These are phyloP conservation scores for Echites panduratus DNA, from an alignment of 257 asterid species.

Conservation along the genomic window DNA sequence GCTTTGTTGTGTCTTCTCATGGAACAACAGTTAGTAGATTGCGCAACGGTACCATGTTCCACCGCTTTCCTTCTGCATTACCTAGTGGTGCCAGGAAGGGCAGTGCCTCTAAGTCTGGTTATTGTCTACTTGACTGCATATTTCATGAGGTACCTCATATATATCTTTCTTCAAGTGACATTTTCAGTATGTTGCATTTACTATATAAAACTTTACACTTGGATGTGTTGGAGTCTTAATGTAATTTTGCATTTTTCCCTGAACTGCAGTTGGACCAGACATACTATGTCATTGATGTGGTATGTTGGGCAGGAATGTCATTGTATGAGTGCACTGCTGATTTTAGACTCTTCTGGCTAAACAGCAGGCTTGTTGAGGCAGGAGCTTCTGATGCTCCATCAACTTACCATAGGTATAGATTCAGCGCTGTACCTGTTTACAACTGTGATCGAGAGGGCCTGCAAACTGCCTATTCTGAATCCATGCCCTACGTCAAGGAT, in stretches of 20 bases:
- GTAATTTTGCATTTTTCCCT: conserved; percentile 14
- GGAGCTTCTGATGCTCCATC: conserved; percentile 78
- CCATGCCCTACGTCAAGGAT: conserved; percentile 69
- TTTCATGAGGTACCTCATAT: conserved; percentile 69
- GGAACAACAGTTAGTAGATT: conserved; percentile 77
- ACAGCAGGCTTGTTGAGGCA: conserved; percentile 71
- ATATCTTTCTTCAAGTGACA: conserved; percentile 1
- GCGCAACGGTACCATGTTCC: conserved; percentile 79
- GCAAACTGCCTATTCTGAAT: conserved; percentile 58
- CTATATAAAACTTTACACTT: neutral
- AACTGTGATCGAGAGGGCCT: conserved; percentile 71
- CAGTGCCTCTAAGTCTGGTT: conserved; percentile 50
- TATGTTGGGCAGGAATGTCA: conserved; percentile 91
- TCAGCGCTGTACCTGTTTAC: conserved; percentile 47
- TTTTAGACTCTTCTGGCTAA: conserved; percentile 89
- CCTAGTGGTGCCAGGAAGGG: conserved; percentile 68
- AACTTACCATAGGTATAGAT: conserved; percentile 55
- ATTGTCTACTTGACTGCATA: conserved; percentile 89
- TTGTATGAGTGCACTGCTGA: conserved; percentile 87
- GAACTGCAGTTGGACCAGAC: conserved; percentile 69
- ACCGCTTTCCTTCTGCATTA: conserved; percentile 86
- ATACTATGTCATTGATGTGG: conserved; percentile 79
- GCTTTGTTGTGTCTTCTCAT: conserved; percentile 85
- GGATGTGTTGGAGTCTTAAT: neutral
- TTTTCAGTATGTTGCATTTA: neutral